These are phyloP conservation scores for Toxicodendron radicans DNA, from an alignment of 345 rosid genomes.

Conservation along the genomic window DNA sequence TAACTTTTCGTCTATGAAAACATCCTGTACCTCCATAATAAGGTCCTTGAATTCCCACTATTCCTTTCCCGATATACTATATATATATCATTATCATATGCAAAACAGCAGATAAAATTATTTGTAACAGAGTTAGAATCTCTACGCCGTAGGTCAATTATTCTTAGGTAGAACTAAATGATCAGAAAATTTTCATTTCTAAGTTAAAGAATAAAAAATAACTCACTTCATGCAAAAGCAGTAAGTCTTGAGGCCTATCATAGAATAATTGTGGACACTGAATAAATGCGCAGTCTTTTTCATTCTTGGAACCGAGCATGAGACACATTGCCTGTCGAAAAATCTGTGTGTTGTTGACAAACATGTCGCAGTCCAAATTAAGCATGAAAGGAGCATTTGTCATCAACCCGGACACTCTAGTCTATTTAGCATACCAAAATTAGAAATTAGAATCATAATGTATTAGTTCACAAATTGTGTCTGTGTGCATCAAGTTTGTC, in stretches of 20 bases:
- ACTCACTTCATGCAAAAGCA: constrained; percentile 28
- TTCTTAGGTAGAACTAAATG: too few species aligned
- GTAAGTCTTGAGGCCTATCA: constrained; percentile 32
- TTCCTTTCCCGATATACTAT: constrained; percentile 39
- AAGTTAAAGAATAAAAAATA: background rate
- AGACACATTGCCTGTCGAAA: constrained; percentile 54
- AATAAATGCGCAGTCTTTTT: constrained; percentile 41
- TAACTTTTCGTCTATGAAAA: constrained; percentile 58
- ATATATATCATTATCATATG: background rate
- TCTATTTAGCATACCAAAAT: constrained; percentile 27
- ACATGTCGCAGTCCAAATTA: constrained; percentile 84
- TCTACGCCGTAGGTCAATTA: background rate
- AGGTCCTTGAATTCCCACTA: constrained; percentile 58
- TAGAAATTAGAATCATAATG: background rate
- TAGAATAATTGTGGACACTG: constrained; percentile 56
- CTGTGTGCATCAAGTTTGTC: too few species aligned
- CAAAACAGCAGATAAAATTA: background rate
- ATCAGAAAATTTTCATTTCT: too few species aligned
- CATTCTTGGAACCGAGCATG: constrained; percentile 26
- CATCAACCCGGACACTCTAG: constrained; percentile 67
- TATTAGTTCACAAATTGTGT: background rate
- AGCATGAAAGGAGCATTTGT: constrained; percentile 75
- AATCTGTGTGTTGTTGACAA: constrained; percentile 49
- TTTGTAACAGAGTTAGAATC: background rate
- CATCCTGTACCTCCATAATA: constrained; percentile 57